phyloP scores from a whole-genome alignment of 208 protist species.

The Leishmania aethiopica region DNA sequence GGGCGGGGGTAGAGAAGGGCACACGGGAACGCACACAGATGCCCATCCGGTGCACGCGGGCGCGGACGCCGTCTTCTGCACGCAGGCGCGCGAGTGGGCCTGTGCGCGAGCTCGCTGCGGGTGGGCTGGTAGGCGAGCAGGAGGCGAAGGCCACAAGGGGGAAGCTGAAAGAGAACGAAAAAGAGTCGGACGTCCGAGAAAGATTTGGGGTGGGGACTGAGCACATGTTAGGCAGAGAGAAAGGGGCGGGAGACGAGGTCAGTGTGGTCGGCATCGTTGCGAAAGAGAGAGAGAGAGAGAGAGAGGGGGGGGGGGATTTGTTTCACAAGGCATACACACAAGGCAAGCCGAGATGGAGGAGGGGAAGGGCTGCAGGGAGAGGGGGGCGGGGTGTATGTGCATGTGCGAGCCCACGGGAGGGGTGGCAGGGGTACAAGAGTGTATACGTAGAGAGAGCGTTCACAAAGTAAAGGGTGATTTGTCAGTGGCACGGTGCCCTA shows the following conservation, averaged over 20 bases:
- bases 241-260: background rate
- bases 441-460: background rate
- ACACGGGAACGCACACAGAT: background rate
- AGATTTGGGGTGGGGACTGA: background rate
- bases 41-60: background rate
- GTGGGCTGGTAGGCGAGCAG: background rate
- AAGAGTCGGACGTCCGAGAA: background rate
- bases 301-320: background rate
- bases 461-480: background rate
- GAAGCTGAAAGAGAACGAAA: background rate
- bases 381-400: background rate
- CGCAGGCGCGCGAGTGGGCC: background rate
- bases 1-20: too few relatives aligned
- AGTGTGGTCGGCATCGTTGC: background rate
- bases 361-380: background rate
- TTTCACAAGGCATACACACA: background rate
- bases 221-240: background rate
- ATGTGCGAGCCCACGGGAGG: background rate
- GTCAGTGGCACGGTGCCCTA: background rate
- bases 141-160: background rate
- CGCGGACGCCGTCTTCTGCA: background rate
- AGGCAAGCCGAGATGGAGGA: background rate
- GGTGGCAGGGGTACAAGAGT: background rate
- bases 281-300: background rate
- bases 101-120: background rate